These are phyloP conservation scores for Passiflora organensis DNA, from an alignment of 345 rosid genomes.

Conservation along the genomic window DNA sequence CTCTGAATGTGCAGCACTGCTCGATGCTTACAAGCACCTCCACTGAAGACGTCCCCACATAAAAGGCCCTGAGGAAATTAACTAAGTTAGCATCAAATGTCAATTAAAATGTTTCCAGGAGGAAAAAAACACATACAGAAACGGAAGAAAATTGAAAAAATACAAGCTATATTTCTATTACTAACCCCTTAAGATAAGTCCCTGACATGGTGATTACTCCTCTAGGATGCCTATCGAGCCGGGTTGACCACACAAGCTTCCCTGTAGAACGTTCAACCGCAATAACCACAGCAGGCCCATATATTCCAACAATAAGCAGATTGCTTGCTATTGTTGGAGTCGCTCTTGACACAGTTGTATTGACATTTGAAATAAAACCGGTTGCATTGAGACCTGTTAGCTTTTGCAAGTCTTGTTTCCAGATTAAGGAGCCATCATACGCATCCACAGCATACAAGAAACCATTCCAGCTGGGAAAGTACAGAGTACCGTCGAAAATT, in stretches of 20 bases:
- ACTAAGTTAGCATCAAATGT: too few species aligned
- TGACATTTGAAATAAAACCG: background rate
- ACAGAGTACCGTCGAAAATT: constrained; percentile 18
- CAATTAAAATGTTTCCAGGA: too few species aligned
- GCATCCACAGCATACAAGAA: constrained; percentile 22
- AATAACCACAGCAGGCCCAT: constrained; percentile 26
- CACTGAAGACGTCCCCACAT: constrained; percentile 24
- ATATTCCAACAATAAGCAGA: constrained; percentile 21
- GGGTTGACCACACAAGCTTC: constrained; percentile 22
- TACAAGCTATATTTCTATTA: background rate
- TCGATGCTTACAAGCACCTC: constrained; percentile 17
- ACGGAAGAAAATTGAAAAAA: background rate
- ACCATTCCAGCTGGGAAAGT: constrained; percentile 35
- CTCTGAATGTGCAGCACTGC: constrained; percentile 26
- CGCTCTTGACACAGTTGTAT: constrained; percentile 21
- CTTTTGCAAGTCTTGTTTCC: constrained; percentile 17
- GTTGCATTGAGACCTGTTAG: constrained; percentile 1
- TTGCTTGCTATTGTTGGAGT: constrained; percentile 25
- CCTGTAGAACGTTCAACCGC: constrained; percentile 20
- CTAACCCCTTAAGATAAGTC: constrained; percentile 22
- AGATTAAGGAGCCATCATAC: constrained; percentile 19
- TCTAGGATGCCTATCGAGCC: constrained; percentile 13
- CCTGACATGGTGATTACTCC: constrained; percentile 30
- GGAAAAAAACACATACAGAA: too few species aligned
- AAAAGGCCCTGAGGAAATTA: constrained; percentile 14